Evolutionary conservation across 371 early-diverging fungal genomes (phyloP).

Genomic region (Mucor circinelloides): DNA sequence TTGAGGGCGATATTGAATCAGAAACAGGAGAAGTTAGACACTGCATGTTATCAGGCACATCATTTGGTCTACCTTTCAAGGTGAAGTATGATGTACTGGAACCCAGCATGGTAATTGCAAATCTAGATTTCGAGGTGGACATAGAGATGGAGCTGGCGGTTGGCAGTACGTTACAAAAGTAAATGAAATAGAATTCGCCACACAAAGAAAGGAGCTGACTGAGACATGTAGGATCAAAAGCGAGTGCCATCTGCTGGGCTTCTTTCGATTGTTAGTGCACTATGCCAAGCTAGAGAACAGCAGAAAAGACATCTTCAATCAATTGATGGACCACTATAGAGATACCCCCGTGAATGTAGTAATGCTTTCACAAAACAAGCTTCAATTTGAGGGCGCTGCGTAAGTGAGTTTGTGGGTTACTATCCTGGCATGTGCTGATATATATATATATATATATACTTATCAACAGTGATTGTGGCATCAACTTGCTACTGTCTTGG

Average conservation of each 20-base stretch:
- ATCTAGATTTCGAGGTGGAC: slow-evolving; percentile 27
- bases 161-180: slow-evolving; percentile 31
- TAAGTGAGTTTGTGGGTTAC: not conserved
- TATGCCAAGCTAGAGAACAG: slow-evolving; percentile 29
- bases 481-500: slow-evolving; percentile 24
- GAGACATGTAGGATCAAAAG: slow-evolving; percentile 25
- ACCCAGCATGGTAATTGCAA: slow-evolving; percentile 19
- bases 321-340: slow-evolving; percentile 4
- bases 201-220: not conserved
- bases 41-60: slow-evolving; percentile 33
- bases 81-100: slow-evolving; percentile 32
- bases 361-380: slow-evolving; percentile 10
- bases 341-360: slow-evolving; percentile 12
- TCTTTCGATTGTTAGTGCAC: slow-evolving; percentile 35
- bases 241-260: slow-evolving; percentile 30
- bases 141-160: slow-evolving; percentile 33
- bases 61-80: slow-evolving; percentile 21
- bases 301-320: slow-evolving; percentile 20
- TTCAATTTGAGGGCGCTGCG: slow-evolving; percentile 28
- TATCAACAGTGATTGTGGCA: slow-evolving; percentile 1
- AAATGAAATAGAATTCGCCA: not conserved
- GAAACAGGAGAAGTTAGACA: slow-evolving; percentile 24
- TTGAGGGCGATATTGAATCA: not conserved
- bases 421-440: not conserved
- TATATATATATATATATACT: not conserved